Evolutionary conservation across 805 yeast species (phyloP), one percentile per base, ranked within the genome.

Genomic region (Phaffomyces opuntiae): DNA sequence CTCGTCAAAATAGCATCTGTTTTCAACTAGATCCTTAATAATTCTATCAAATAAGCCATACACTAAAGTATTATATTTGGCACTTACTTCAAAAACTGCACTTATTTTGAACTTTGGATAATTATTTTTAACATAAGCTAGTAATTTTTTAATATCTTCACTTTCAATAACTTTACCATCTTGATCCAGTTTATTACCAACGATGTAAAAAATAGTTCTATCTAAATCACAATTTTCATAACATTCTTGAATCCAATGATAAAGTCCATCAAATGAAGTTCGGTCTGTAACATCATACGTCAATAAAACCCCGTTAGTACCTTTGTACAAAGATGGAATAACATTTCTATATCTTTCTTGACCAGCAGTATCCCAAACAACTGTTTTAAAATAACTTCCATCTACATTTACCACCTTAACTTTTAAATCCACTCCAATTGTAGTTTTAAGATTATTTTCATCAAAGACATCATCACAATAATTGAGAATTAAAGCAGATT

Each of bases 321-420:
- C 72, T 54, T 70, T 67, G 53, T 72, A 73, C 26, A 73, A 46
- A 4, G 71, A 63, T 8, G 76, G 74, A 36, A 70, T 67, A 7
- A 72, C 70, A 39, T 73, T 71, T 49, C 73, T 61, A 48, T 69
- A 73, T 42, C 76, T 59, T 52, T 73, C 77, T 56, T 73, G 77
- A 4, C 78, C 78, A 4, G 78, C 78, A 13, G 77, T 72, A 51
- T 72, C 77, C 77, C 77, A 73, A 44, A 73, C 53, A 9, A 67
- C 68, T 13, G 72, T 65, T 51, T 72, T 72, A 59, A 70, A 72
- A 39, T 61, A 61, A 38, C 69, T 57, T 24, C 70, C 68, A 51
- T 71, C 75, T 14, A 73, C 67, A 49, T 68, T 70, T 12, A 72
- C 66, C 13, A 67, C 49, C 42, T 70, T 67, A 9, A 70, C 68